Evolutionary conservation across 2,329 filamentous ascomycete genomes (phyloP).

Genomic region (Colletotrichum spaethianum): DNA sequence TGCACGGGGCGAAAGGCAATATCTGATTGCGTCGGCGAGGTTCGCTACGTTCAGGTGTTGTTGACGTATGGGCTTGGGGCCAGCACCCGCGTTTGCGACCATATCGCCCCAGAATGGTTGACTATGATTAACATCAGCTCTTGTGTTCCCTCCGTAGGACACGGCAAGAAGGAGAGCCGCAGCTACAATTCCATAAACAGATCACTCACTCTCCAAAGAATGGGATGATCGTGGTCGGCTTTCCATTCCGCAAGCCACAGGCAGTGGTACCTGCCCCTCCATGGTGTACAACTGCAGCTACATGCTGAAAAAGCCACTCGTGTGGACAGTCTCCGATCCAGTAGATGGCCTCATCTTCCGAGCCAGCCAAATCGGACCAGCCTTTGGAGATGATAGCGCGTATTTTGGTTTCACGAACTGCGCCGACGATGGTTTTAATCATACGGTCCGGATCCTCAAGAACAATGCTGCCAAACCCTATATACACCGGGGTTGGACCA

Average conservation of each 20-base stretch:
- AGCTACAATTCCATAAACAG: too few relatives aligned
- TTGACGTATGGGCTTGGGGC: constrained; percentile 53
- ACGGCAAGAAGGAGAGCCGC: too few relatives aligned
- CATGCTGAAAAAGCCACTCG: constrained; percentile 28
- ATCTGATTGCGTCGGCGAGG: constrained; percentile 52
- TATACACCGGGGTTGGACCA: constrained; percentile 66
- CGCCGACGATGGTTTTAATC: constrained; percentile 61
- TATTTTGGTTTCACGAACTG: constrained; percentile 60
- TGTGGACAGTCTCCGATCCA: constrained; percentile 33
- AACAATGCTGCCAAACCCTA: constrained; percentile 71
- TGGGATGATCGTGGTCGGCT: constrained; percentile 17
- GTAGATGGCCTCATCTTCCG: constrained; percentile 53
- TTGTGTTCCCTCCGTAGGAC: too few relatives aligned
- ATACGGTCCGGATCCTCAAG: constrained; percentile 63
- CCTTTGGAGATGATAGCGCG: constrained; percentile 63
- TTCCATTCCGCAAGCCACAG: constrained; percentile 25
- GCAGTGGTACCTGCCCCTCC: constrained; percentile 30
- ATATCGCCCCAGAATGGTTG: constrained; percentile 59
- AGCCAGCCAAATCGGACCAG: constrained; percentile 19
- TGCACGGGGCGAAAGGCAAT: constrained; percentile 48
- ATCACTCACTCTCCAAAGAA: constrained; percentile 37
- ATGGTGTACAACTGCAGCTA: constrained; percentile 26
- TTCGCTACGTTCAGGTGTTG: constrained; percentile 52
- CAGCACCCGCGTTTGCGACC: constrained; percentile 56
- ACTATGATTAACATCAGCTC: constrained; percentile 12